Conservation (phyloP, 768 basidiomycete species). For the Mycena amicta region DNA sequence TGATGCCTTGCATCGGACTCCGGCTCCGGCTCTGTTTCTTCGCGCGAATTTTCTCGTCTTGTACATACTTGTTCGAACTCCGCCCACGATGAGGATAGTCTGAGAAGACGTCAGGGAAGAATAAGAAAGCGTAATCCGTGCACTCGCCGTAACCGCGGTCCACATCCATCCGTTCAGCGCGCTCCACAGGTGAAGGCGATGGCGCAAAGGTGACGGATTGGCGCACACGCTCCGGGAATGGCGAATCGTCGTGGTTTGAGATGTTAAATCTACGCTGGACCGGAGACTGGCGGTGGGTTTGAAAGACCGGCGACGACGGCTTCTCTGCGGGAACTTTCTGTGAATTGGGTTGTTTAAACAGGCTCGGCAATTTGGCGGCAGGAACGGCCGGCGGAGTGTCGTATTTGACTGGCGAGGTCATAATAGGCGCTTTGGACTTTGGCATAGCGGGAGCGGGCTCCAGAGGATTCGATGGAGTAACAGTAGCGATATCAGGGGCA, state of each 20-base stretch:
- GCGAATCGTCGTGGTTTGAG: constrained; percentile 4
- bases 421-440: constrained; percentile 5
- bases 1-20: constrained; percentile 35
- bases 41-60: constrained; percentile 3
- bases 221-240: constrained; percentile 10
- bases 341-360: not conserved
- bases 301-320: not conserved
- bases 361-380: constrained; percentile 2
- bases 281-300: not conserved
- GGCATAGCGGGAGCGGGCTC: not conserved
- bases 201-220: constrained; percentile 16
- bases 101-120: too few species aligned
- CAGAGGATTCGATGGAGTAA: not conserved
- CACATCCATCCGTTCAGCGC: too few species aligned
- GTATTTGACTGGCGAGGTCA: constrained; percentile 1
- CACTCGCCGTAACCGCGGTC: too few species aligned
- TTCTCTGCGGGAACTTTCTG: not conserved
- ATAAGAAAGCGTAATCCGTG: too few species aligned
- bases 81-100: constrained; percentile 4
- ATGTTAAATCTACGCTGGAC: not conserved
- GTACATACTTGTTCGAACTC: not conserved
- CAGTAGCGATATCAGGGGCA: not conserved
- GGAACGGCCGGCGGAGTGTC: constrained; percentile 4
- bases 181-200: constrained; percentile 10
- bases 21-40: constrained; percentile 6